phyloP scores from a whole-genome alignment of 2,329 filamentous ascomycete genomes.

The Sporothrix luriei region DNA sequence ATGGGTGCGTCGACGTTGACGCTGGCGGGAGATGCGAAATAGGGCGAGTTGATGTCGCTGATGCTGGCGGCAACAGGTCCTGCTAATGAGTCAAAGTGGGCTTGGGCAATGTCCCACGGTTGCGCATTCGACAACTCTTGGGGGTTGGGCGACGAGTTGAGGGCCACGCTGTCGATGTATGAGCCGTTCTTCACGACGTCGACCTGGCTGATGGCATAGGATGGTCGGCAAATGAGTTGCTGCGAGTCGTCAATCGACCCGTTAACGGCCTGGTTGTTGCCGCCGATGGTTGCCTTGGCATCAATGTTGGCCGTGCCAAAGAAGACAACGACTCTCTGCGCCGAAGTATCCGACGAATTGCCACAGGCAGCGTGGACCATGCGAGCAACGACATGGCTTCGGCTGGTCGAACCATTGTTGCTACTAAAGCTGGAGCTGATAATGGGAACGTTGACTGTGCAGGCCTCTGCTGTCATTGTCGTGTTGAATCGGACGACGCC shows the following conservation, averaged over 20 bases:
- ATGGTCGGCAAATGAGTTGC: constrained; percentile 40
- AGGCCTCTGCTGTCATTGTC: constrained; percentile 36
- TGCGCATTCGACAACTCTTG: constrained; percentile 36
- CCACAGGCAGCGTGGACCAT: constrained; percentile 31
- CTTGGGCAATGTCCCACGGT: constrained; percentile 39
- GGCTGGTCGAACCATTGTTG: constrained; percentile 4
- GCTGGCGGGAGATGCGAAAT: constrained; percentile 37
- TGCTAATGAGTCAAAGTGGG: constrained; percentile 37
- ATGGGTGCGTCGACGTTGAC: constrained; percentile 43
- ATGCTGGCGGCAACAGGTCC: constrained; percentile 24
- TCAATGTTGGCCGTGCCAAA: constrained; percentile 36
- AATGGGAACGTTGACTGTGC: constrained; percentile 3
- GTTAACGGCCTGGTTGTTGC: constrained; percentile 33
- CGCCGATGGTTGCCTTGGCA: neutral
- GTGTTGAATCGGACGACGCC: constrained; percentile 40
- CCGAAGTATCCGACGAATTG: constrained; percentile 24
- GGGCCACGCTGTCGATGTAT: constrained; percentile 35
- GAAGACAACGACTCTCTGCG: constrained; percentile 39
- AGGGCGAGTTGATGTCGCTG: constrained; percentile 36
- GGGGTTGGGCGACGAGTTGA: constrained; percentile 20
- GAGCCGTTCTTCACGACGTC: constrained; percentile 38
- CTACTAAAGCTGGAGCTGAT: neutral
- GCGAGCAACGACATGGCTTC: constrained; percentile 36
- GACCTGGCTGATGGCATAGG: constrained; percentile 37
- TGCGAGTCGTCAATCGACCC: constrained; percentile 38